Conservation (phyloP, 257 asterid genomes). For the Fraxinus anomala region DNA sequence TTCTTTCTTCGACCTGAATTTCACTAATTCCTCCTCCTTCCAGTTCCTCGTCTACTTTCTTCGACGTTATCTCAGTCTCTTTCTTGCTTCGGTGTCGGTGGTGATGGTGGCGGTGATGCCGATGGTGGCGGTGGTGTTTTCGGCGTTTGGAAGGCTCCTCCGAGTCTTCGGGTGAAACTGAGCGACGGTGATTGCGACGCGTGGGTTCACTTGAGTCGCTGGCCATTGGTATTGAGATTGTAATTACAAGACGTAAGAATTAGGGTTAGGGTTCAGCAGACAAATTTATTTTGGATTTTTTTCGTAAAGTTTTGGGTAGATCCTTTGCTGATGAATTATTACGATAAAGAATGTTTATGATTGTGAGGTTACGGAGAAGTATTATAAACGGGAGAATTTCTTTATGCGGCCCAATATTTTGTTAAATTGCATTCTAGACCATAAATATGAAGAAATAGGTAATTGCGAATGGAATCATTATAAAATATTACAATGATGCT, state of each 20-base stretch:
- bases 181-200: slow-evolving; percentile 68
- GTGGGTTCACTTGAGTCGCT: slow-evolving; percentile 65
- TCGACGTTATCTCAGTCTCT: slow-evolving; percentile 36
- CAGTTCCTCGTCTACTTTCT: slow-evolving; percentile 31
- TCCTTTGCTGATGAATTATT: neutral
- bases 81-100: slow-evolving; percentile 61
- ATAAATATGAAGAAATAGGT: neutral
- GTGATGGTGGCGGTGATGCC: slow-evolving; percentile 53
- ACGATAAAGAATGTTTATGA: neutral
- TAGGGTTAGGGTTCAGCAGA: slow-evolving; percentile 40
- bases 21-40: slow-evolving; percentile 34
- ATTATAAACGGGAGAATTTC: neutral
- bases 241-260: slow-evolving; percentile 32
- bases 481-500: too few species aligned
- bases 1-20: slow-evolving; percentile 28
- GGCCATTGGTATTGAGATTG: slow-evolving; percentile 43
- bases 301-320: neutral
- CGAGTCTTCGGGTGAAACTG: slow-evolving; percentile 59
- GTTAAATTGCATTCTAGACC: neutral
- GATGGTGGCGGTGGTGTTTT: slow-evolving; percentile 76
- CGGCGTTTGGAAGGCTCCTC: slow-evolving; percentile 81
- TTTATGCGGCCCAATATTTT: neutral
- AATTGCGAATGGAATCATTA: neutral
- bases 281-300: neutral
- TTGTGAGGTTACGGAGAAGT: neutral